Conservation (phyloP, 2,329 filamentous ascomycete genomes). For the Fusarium ambrosium region DNA sequence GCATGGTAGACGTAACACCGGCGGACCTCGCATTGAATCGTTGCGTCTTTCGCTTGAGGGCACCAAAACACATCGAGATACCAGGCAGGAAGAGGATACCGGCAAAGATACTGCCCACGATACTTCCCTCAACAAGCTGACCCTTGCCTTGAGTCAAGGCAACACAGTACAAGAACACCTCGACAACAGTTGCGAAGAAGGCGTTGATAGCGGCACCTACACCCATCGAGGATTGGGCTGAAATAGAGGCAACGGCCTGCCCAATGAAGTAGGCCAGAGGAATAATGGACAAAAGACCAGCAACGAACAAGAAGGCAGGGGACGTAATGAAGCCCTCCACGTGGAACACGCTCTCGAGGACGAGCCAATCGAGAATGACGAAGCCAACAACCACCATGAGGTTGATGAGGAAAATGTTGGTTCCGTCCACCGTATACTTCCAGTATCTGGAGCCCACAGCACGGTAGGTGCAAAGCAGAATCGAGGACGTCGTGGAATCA, state of each 20-base stretch:
- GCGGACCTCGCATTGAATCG: slow-evolving; percentile 97
- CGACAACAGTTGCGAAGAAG: slow-evolving; percentile 97
- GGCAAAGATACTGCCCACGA: slow-evolving; percentile 97
- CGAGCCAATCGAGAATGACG: slow-evolving; percentile 91
- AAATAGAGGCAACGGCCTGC: slow-evolving; percentile 97
- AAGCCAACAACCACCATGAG: slow-evolving; percentile 94
- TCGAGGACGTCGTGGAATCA: slow-evolving; percentile 82
- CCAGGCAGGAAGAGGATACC: slow-evolving; percentile 95
- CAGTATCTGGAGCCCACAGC: slow-evolving; percentile 96
- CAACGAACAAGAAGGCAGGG: slow-evolving; percentile 86
- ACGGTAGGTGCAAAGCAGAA: slow-evolving; percentile 95
- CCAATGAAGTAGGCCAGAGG: slow-evolving; percentile 98
- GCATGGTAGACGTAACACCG: slow-evolving; percentile 97
- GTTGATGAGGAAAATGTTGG: slow-evolving; percentile 99
- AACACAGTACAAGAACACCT: slow-evolving; percentile 97
- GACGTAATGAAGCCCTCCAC: slow-evolving; percentile 82
- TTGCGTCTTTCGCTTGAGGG: slow-evolving; percentile 97
- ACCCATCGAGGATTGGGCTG: slow-evolving; percentile 98
- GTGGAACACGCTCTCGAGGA: slow-evolving; percentile 78
- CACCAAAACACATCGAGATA: slow-evolving; percentile 98
- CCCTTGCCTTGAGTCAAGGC: slow-evolving; percentile 93
- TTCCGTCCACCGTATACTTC: slow-evolving; percentile 99
- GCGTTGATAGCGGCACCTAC: slow-evolving; percentile 97
- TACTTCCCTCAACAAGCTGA: slow-evolving; percentile 93
- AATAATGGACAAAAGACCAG: slow-evolving; percentile 91